Base-by-base conservation (phyloP, 495 filamentous ascomycete genomes). In the Podospora anserina region DNA sequence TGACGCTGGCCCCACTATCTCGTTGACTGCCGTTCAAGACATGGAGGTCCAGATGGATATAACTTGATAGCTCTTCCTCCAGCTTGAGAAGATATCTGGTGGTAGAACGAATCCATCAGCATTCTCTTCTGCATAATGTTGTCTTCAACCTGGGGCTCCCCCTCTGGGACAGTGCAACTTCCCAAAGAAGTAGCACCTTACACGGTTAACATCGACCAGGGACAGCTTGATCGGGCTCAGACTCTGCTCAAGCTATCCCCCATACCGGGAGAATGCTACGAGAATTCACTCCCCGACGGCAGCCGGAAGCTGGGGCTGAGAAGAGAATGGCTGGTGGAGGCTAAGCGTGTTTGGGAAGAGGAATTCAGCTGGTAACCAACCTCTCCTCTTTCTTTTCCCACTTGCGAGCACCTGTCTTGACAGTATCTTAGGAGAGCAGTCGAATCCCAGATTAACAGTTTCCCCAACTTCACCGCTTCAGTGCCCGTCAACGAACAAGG, bases 361-460 rank as follows among this genome's bases (percentile, higher is more conserved):
- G 67, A 69, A n/a, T 84, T 80, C 68, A 79, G 82, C 72, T 85
- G 82, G 65, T 66, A 56, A 23, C 64, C 27, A 13, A 27, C 2
- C 19, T 23, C 20, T n/a, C 23, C 23, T 23, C 23, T 56, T 44
- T 57, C 11, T 39, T 49, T 32, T 32, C 19, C 15, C 44, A 28
- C 55, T 16, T 39, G 4, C 9, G 26, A 60, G 7, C 54, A 18
- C 55, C 7, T 58, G 4, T 58, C 4, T 18, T 61, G 44, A 62
- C 60, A 62, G 4, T 18, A 18, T 9, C 5, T 7, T 4, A 62
- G 68, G 81, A 80, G 82, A 69, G 69, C 80, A 5, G 73, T 77
- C 23, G 88, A 90, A 71, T 70, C 78, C 9, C 79, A 79, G 26
- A 86, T 90, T 68, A 91, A 92, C 76, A 80, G 77, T 9, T 85